Conservation (phyloP, 2,329 filamentous ascomycete species). For the Trichoderma pleuroti region DNA sequence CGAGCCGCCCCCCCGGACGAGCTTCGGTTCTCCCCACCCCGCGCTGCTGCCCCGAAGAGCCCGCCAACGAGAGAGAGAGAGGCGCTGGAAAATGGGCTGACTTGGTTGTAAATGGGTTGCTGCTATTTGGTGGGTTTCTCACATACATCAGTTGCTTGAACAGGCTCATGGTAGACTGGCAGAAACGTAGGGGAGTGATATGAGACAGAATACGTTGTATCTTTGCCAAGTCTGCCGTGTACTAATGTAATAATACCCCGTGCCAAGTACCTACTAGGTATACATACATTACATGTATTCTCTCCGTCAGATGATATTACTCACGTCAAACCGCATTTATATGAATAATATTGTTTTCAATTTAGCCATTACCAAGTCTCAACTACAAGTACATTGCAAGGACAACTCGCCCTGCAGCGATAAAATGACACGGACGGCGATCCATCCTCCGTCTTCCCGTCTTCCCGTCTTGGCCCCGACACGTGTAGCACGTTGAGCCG, state of each 20-base stretch:
- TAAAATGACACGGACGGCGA: neutral
- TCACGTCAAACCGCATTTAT: neutral
- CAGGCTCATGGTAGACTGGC: neutral
- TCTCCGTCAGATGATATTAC: neutral
- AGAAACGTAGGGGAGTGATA: neutral
- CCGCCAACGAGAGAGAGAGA: neutral
- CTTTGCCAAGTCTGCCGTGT: neutral
- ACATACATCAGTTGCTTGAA: neutral
- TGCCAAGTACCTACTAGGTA: too few species aligned
- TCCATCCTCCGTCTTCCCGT: neutral
- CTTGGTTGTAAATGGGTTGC: neutral
- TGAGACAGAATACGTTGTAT: too few species aligned
- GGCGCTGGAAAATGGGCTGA: neutral
- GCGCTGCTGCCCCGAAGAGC: constrained; percentile 5
- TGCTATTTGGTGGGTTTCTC: neutral
- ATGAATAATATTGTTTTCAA: neutral
- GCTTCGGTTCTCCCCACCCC: neutral
- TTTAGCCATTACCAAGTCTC: neutral
- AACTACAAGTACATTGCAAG: neutral
- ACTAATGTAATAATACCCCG: neutral
- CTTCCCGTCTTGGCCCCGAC: neutral
- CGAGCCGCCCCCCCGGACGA: constrained; percentile 6
- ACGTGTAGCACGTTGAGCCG: neutral
- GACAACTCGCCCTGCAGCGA: neutral
- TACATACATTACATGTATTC: too few species aligned